Evolutionary conservation across 2,329 filamentous ascomycete species (phyloP), one percentile per base, ranked within the genome.

Genomic region (Fusarium udum): DNA sequence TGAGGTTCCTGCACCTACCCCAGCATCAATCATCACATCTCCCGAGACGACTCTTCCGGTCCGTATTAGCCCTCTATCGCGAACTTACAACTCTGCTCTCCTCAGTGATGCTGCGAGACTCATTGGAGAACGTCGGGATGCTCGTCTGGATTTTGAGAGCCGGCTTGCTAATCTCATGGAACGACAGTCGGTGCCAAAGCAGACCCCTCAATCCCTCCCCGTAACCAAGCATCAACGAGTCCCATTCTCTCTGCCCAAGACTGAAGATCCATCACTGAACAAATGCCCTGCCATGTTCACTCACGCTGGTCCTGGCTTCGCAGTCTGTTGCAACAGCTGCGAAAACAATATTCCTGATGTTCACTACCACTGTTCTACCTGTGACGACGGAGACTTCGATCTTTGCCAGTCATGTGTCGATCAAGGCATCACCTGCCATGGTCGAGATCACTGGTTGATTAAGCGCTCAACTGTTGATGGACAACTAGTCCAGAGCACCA

Each of bases 291-390:
- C 61, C 18, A 32, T 67, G n/a, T 74, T 62, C 58, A 68, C 74
- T 37, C 61, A 69, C 15, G 55, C 70, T 55, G 72, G 76, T 13
- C 59, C 77, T 46, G 62, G 65, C 40, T 97, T 95, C 83, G 93
- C 93, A 18, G 95, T 99, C 49, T 97, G 93, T 86, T 99, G 96
- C 89, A 98, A 99, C 85, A 89, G 90, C 80, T 99, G 96, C 83
- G 92, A 94, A 75, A 87, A 86, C 69, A 89, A 91, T 46, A 94
- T 98, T 78, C 89, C 92, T 34, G 91, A 94, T 76, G 89, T 91
- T 58, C 95, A 99, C 83, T 99, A 93, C 83, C 96, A 99, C 84
- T 99, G 97, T 86, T 93, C 93, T 74, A 93, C 93, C 65, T 99
- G 96, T 80, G 94, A 98, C 73, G 90, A 92, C 64, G 96, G 95